Conservation (phyloP, 805 yeast species). For the Middelhovenomyces tepae region DNA sequence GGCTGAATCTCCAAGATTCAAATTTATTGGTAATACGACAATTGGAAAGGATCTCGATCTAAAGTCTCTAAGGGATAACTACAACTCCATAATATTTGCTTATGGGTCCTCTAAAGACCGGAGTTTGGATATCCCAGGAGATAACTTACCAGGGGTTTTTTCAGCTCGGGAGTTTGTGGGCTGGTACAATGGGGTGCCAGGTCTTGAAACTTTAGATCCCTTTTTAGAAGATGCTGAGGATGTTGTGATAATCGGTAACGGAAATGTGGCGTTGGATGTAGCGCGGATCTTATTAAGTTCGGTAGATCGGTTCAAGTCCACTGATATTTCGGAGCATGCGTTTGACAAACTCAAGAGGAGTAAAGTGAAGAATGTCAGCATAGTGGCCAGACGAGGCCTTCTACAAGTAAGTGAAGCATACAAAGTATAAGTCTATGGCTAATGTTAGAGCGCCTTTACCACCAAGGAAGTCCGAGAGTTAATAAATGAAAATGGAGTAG, state of each 20-base stretch:
- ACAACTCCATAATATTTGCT: conserved; percentile 68
- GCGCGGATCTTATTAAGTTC: conserved; percentile 69
- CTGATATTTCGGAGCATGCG: conserved; percentile 68
- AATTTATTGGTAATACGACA: conserved; percentile 62
- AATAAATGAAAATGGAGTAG: conserved; percentile 48
- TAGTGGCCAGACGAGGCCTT: conserved; percentile 82
- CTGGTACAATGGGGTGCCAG: conserved; percentile 94
- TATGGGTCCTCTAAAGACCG: conserved; percentile 68
- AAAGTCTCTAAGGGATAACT: conserved; percentile 40
- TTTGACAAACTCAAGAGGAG: conserved; percentile 42
- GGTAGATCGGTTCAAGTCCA: conserved; percentile 45
- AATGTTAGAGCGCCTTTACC: conserved; percentile 62
- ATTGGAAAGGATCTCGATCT: conserved; percentile 58
- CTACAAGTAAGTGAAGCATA: conserved; percentile 35
- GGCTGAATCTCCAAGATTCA: conserved; percentile 31
- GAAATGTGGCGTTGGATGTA: conserved; percentile 91
- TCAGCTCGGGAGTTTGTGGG: conserved; percentile 83
- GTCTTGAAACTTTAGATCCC: conserved; percentile 39
- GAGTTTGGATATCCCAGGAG: conserved; percentile 49
- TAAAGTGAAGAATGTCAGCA: conserved; percentile 51
- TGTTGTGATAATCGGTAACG: conserved; percentile 88
- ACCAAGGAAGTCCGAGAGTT: conserved; percentile 87
- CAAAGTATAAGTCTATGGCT: neutral
- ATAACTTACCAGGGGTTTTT: conserved; percentile 51
- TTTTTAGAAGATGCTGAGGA: conserved; percentile 51